phyloP scores from a whole-genome alignment of 345 rosid genomes.

The Brassica carinata region DNA sequence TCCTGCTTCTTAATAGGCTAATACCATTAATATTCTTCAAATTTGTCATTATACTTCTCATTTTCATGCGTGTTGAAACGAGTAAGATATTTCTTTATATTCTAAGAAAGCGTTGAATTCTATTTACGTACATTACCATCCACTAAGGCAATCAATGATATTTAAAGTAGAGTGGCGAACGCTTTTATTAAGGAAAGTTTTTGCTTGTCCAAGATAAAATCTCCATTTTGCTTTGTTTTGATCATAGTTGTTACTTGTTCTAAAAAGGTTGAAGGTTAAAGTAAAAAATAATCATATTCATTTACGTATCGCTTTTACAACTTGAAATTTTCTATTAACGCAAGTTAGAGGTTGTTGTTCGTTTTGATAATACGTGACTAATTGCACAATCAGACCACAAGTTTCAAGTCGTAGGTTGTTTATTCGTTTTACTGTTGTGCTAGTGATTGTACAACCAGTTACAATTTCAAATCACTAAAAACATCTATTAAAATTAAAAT shows the following conservation, averaged over 20 bases:
- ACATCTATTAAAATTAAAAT: no score
- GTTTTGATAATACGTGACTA: no score
- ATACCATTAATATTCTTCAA: slow-evolving; percentile 13
- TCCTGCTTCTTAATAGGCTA: slow-evolving; percentile 21
- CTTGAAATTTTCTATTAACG: no score
- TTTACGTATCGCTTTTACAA: no score
- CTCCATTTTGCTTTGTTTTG: background rate
- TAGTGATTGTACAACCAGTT: no score
- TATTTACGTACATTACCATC: slow-evolving; percentile 12
- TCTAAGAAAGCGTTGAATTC: slow-evolving; percentile 13
- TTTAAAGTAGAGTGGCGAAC: background rate
- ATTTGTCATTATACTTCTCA: slow-evolving; percentile 18
- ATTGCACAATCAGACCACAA: no score
- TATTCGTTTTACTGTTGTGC: no score
- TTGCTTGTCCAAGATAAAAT: slow-evolving; percentile 15
- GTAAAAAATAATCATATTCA: background rate
- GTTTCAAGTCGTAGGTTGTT: no score
- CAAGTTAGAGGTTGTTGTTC: no score
- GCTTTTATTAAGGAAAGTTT: background rate
- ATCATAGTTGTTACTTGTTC: slow-evolving; percentile 1
- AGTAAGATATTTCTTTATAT: slow-evolving; percentile 11
- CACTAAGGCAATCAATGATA: background rate
- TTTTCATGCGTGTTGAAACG: slow-evolving; percentile 33
- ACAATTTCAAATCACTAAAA: no score
- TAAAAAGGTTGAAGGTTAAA: background rate